phyloP scores from a whole-genome alignment of 2,329 filamentous ascomycete species.

The Alternaria sp. region DNA sequence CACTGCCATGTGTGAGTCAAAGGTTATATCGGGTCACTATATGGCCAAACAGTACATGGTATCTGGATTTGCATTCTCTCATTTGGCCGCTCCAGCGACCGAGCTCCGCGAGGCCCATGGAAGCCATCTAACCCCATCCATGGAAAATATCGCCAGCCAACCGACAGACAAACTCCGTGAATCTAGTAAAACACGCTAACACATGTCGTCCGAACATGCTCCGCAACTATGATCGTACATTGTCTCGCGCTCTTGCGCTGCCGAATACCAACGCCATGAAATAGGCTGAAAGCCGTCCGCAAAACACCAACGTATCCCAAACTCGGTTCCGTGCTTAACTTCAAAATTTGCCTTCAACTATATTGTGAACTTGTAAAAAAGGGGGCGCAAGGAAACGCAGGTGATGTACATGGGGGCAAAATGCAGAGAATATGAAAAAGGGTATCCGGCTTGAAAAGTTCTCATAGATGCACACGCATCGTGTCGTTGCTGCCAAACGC shows the following conservation, averaged over 20 bases:
- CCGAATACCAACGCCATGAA: constrained; percentile 14
- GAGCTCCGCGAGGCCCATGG: constrained; percentile 4
- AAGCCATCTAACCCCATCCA: constrained; percentile 13
- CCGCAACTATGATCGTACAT: constrained; percentile 22
- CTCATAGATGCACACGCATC: constrained; percentile 65
- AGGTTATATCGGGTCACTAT: background rate
- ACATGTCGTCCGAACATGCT: constrained; percentile 17
- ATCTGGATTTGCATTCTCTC: constrained; percentile 15
- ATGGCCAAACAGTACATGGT: constrained; percentile 5
- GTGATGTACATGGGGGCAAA: constrained; percentile 21
- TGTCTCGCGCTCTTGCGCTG: constrained; percentile 4
- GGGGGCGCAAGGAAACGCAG: constrained; percentile 16
- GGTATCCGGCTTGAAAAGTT: background rate
- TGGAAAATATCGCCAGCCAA: constrained; percentile 12
- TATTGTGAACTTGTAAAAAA: constrained; percentile 14
- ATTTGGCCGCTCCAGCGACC: constrained; percentile 1
- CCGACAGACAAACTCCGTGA: constrained; percentile 5
- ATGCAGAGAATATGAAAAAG: constrained; percentile 4
- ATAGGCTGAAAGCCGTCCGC: constrained; percentile 4
- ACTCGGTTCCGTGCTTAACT: constrained; percentile 8
- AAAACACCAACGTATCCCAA: constrained; percentile 19
- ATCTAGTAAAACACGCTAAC: constrained; percentile 22
- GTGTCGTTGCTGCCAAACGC: constrained; percentile 91
- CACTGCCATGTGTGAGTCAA: constrained; percentile 11
- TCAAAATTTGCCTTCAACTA: constrained; percentile 11